Evolutionary conservation across 176 grass and related monocot genomes (phyloP), one percentile per base, ranked within the genome.

Genomic region (Carex pumila): DNA sequence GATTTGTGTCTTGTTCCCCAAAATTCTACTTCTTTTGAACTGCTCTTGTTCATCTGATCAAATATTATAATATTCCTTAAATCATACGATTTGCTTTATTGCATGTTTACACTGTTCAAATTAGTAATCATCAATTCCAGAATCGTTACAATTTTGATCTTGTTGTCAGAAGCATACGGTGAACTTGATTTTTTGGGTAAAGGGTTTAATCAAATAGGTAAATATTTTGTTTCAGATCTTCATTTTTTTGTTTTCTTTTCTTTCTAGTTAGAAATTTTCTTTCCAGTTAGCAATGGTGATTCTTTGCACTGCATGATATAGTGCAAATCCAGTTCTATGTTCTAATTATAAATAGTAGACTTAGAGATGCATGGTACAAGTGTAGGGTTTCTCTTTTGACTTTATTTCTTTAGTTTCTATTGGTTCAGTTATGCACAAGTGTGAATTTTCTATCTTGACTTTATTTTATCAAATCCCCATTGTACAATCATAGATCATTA

Each of bases 341-440:
- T 53, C 11, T 52, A 76, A 54, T 5, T 76, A 17, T 76, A 2
- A 6, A 76, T 31, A 76, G 4, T 76, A 54, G 21, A 76, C 72
- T 3, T 76, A 13, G 21, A 76, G 21, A 75, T 75, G 11, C 10
- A 77, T 77, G 50, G 72, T 55, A 31, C 15, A 31, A 77, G 5
- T 56, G 73, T 77, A 77, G 50, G 73, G 73, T 34, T 77, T 77
- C 50, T 47, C 25, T 77, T 77, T 77, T 77, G 73, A 77, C 73
- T 77, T 77, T 56, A 55, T 76, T 76, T 77, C 12, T 55, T 56
- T 77, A 17, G 32, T 32, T 73, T 54, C 52, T 77, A 56, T 77
- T 55, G 49, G 72, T 55, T 12, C 13, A 77, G 19, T 77, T 56
- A 32, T 77, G 50, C 73, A 71, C 19, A 32, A 56, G 25, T 32